These are phyloP conservation scores for Corchorus olitorius DNA, from an alignment of 345 rosid genomes.

Conservation along the genomic window DNA sequence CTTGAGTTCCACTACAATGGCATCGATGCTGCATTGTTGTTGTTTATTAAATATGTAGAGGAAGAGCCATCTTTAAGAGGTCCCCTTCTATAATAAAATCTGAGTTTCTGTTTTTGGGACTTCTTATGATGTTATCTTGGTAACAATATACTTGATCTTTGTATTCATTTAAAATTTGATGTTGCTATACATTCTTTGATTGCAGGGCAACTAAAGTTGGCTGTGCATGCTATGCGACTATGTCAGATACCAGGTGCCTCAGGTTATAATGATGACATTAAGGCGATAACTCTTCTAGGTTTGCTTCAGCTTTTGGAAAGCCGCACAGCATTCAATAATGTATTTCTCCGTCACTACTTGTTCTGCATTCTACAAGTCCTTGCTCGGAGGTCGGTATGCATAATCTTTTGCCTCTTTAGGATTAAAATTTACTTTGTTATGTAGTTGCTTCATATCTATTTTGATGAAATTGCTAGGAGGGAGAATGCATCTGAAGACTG, in stretches of 20 bases:
- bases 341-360: conserved; percentile 76
- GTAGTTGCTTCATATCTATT: not conserved
- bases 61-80: conserved; percentile 92
- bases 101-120: not conserved
- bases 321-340: conserved; percentile 67
- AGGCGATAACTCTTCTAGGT: conserved; percentile 51
- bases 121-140: not conserved
- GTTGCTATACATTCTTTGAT: conserved; percentile 19
- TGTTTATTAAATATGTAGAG: conserved; percentile 67
- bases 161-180: not conserved
- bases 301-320: conserved; percentile 80
- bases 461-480: not conserved
- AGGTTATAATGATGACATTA: conserved; percentile 47
- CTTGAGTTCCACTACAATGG: conserved; percentile 86
- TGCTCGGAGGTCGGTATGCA: conserved; percentile 68
- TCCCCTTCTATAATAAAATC: conserved; percentile 27
- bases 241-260: conserved; percentile 67
- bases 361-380: conserved; percentile 84
- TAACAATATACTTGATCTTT: conserved; percentile 16
- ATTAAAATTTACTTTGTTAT: not conserved
- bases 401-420: conserved; percentile 12
- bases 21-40: conserved; percentile 67
- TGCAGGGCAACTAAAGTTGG: conserved; percentile 91
- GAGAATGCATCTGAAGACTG: not conserved
- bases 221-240: conserved; percentile 72